Conservation (phyloP, 129 eudicot species). For the Artemisia annua region DNA sequence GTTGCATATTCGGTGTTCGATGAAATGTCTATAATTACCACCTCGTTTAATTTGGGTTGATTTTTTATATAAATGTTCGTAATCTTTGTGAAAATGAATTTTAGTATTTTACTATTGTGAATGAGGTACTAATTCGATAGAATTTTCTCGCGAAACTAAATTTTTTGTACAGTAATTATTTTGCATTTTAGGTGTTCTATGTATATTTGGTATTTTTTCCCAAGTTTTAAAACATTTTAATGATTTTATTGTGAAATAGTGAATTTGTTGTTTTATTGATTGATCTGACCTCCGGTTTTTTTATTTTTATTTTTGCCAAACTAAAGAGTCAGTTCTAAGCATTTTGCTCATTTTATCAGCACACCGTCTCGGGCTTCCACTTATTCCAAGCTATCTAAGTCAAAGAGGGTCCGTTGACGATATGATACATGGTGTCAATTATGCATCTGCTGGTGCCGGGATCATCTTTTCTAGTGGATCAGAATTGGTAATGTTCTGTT, state of each 20-base stretch:
- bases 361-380: conserved; percentile 65
- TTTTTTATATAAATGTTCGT: too few relatives aligned
- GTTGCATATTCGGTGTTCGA: conserved; percentile 26
- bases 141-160: too few relatives aligned
- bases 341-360: conserved; percentile 37
- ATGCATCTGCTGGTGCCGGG: conserved; percentile 98
- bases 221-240: too few relatives aligned
- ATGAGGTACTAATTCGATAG: too few relatives aligned
- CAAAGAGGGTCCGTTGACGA: conserved; percentile 57
- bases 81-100: too few relatives aligned
- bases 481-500: conserved; percentile 57
- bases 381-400: conserved; percentile 75
- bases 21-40: conserved; percentile 23
- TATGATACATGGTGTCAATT: conserved; percentile 80
- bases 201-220: not conserved
- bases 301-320: not conserved
- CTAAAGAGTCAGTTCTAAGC: not conserved
- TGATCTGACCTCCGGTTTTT: too few relatives aligned
- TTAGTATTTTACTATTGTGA: too few relatives aligned
- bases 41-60: not conserved
- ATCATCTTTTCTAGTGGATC: conserved; percentile 94
- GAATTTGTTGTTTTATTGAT: too few relatives aligned
- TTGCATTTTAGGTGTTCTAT: too few relatives aligned
- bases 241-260: too few relatives aligned
- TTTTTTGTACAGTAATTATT: too few relatives aligned